Evolutionary conservation across 176 grass and related monocot species (phyloP).

Genomic region (Cocos nucifera): DNA sequence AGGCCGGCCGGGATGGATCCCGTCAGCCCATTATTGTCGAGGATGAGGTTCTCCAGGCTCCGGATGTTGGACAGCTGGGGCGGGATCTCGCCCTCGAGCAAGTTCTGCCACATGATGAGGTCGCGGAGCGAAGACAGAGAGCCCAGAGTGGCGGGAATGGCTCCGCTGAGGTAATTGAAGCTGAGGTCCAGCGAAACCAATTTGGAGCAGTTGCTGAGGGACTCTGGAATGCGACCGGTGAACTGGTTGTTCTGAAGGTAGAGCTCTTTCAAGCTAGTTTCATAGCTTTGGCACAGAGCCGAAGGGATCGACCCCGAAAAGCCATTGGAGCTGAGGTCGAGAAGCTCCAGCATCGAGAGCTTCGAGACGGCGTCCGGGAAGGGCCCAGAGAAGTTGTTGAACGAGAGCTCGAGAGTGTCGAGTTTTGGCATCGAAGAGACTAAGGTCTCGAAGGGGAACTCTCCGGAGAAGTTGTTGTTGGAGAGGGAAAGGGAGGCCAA

Average conservation of each 20-base stretch:
- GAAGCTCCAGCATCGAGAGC: constrained; percentile 52
- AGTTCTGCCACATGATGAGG: constrained; percentile 97
- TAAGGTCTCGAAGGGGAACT: constrained; percentile 41
- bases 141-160: constrained; percentile 53
- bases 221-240: constrained; percentile 50
- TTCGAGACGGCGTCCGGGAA: constrained; percentile 41
- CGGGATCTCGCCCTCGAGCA: constrained; percentile 76
- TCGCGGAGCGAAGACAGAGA: constrained; percentile 50
- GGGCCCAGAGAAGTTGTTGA: constrained; percentile 67
- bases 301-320: constrained; percentile 59
- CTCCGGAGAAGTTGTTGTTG: constrained; percentile 86
- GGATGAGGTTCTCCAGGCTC: constrained; percentile 78
- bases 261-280: constrained; percentile 42
- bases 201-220: constrained; percentile 63
- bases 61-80: constrained; percentile 38
- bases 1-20: constrained; percentile 57
- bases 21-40: constrained; percentile 79
- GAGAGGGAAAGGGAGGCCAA: constrained; percentile 54
- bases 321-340: constrained; percentile 89
- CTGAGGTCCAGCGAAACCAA: constrained; percentile 92
- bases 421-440: constrained; percentile 36
- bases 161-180: constrained; percentile 63
- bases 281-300: constrained; percentile 38
- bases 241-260: constrained; percentile 98
- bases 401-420: constrained; percentile 47